These are phyloP conservation scores for Orbilia ellipsospora DNA, from an alignment of 2,329 filamentous ascomycete species.

Conservation along the genomic window DNA sequence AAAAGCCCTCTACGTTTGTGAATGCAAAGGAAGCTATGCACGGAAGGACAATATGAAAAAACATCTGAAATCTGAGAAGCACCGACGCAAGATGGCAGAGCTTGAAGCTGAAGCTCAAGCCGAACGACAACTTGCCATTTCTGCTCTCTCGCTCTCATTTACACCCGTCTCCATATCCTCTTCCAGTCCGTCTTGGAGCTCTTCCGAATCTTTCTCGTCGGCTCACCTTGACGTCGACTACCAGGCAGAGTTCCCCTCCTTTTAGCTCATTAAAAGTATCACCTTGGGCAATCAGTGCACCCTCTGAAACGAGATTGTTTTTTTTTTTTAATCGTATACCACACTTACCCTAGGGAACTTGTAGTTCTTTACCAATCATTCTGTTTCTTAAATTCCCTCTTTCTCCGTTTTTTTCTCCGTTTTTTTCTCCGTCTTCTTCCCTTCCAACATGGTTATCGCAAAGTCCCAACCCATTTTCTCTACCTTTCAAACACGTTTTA, in stretches of 20 bases:
- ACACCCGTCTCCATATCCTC: not conserved
- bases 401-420: too few species aligned
- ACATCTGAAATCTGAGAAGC: conserved; percentile 15
- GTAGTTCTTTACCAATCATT: too few species aligned
- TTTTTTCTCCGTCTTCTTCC: too few species aligned
- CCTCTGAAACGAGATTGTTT: too few species aligned
- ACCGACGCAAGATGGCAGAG: conserved; percentile 5
- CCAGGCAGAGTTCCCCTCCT: not conserved
- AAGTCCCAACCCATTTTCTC: too few species aligned
- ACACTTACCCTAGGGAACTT: too few species aligned
- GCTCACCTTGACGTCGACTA: not conserved
- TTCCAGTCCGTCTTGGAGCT: not conserved
- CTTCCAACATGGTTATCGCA: too few species aligned
- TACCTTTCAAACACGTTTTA: too few species aligned
- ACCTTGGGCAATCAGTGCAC: not conserved
- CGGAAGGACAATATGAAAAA: conserved; percentile 28
- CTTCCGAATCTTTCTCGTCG: not conserved
- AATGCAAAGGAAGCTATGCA: conserved; percentile 9
- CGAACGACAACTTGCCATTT: not conserved
- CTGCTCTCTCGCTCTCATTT: not conserved
- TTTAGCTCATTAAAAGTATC: not conserved
- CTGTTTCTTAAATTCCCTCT: too few species aligned
- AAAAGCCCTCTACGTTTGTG: conserved; percentile 22
- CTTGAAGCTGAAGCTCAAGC: not conserved
- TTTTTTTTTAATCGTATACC: too few species aligned